These are phyloP conservation scores for Wakefieldia striispora DNA, from an alignment of 768 basidiomycete species.

Conservation along the genomic window DNA sequence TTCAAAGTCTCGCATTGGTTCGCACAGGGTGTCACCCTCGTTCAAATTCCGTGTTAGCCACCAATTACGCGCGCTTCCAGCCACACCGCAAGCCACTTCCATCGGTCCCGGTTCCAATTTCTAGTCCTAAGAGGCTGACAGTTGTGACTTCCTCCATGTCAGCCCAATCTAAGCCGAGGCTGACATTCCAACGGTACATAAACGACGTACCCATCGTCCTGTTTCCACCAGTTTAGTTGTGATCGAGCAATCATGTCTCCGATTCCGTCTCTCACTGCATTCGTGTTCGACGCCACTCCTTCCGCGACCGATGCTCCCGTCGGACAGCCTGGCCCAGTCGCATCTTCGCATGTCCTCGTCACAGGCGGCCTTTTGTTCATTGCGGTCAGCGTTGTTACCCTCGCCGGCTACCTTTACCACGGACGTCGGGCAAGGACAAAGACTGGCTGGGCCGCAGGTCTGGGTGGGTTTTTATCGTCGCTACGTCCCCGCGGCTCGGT, in stretches of 20 bases:
- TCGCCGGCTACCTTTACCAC: constrained; percentile 14
- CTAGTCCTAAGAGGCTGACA: constrained; percentile 7
- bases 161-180: constrained; percentile 6
- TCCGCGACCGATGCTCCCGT: background rate
- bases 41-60: no score
- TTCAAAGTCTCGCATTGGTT: background rate
- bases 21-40: background rate
- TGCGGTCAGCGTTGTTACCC: constrained; percentile 1
- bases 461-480: constrained; percentile 6
- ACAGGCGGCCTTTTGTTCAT: constrained; percentile 20
- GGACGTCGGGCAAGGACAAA: background rate
- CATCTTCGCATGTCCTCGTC: background rate
- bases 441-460: constrained; percentile 8
- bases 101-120: background rate
- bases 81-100: background rate
- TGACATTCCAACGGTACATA: constrained; percentile 8
- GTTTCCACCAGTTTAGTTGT: background rate
- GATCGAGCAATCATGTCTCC: constrained; percentile 17
- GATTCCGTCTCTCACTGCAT: constrained; percentile 12
- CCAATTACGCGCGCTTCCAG: background rate
- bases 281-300: background rate
- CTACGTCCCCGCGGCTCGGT: constrained; percentile 3
- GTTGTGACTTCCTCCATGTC: background rate
- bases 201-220: background rate
- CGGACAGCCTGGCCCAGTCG: constrained; percentile 1